Evolutionary conservation across 2,329 filamentous ascomycete genomes (phyloP).

Genomic region (Eutypa lata): DNA sequence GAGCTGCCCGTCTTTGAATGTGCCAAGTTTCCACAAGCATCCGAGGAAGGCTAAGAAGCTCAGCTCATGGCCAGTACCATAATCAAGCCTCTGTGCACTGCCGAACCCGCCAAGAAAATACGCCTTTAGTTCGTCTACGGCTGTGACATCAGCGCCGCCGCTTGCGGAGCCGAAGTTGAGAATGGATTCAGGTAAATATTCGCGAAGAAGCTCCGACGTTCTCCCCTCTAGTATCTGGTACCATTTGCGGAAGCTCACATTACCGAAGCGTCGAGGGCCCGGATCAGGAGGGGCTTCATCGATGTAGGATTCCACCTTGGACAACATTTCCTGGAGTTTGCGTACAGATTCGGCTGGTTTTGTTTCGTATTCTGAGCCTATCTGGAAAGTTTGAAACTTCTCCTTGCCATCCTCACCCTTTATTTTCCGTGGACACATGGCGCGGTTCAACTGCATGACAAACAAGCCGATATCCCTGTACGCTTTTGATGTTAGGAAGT

Average conservation of each 20-base stretch:
- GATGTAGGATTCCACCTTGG: constrained; percentile 63
- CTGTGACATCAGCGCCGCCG: constrained; percentile 35
- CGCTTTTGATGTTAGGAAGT: constrained; percentile 76
- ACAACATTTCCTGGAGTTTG: constrained; percentile 64
- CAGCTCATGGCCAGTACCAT: constrained; percentile 93
- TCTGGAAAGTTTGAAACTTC: constrained; percentile 46
- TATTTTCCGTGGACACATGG: constrained; percentile 70
- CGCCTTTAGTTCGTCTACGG: constrained; percentile 65
- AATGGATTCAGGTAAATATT: constrained; percentile 46
- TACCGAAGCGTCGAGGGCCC: constrained; percentile 87
- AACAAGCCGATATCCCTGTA: constrained; percentile 87
- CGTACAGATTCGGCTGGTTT: constrained; percentile 53
- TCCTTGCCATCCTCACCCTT: constrained; percentile 33
- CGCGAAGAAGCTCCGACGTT: constrained; percentile 52
- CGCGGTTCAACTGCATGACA: constrained; percentile 82
- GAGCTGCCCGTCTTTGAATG: constrained; percentile 58
- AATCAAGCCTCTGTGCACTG: constrained; percentile 85
- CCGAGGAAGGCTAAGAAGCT: constrained; percentile 92
- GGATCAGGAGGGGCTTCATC: constrained; percentile 78
- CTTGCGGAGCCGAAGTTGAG: constrained; percentile 20
- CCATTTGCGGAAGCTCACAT: constrained; percentile 87
- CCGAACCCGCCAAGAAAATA: constrained; percentile 88
- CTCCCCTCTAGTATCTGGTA: constrained; percentile 63
- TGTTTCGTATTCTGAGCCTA: constrained; percentile 40
- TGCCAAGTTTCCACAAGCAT: constrained; percentile 85